Percentiles rank a stretch among this genome's conserved stretches.
Evolutionary conservation across 2,329 filamentous ascomycete species (phyloP).

Genomic region (Penicillium sp.): DNA sequence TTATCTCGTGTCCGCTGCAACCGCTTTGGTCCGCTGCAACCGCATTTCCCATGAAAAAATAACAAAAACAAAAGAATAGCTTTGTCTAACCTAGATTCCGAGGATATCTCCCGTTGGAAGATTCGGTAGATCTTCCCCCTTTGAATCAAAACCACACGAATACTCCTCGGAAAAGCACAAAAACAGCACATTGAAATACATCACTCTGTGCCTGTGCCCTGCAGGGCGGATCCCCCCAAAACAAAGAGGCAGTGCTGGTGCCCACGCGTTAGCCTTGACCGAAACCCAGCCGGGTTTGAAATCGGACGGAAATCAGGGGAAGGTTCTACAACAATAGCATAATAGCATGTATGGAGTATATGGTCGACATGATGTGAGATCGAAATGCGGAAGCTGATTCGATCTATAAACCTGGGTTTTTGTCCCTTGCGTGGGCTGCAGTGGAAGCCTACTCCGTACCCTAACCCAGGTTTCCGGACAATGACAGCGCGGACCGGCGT

Average conservation of each 20-base stretch:
- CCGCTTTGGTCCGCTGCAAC: slow-evolving; percentile 19
- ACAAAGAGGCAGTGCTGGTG: slow-evolving; percentile 3
- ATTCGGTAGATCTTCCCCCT: not conserved
- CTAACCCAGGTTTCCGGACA: not conserved
- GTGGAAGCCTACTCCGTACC: not conserved
- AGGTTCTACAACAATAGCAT: not conserved
- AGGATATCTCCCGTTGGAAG: not conserved
- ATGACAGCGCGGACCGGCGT: slow-evolving; percentile 16
- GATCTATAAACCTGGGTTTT: slow-evolving; percentile 6
- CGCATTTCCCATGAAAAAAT: slow-evolving; percentile 4
- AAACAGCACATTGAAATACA: not conserved
- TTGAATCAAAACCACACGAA: too few species aligned
- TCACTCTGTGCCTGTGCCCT: slow-evolving; percentile 13
- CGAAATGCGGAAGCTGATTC: slow-evolving; percentile 7
- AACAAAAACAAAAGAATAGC: not conserved
- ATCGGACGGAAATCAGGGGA: not conserved
- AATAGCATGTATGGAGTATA: not conserved
- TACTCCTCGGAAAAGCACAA: not conserved
- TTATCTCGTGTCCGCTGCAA: slow-evolving; percentile 20
- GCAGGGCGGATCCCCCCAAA: slow-evolving; percentile 9
- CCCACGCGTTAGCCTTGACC: slow-evolving; percentile 4
- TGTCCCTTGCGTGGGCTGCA: slow-evolving; percentile 16
- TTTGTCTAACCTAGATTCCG: not conserved
- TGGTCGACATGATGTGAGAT: slow-evolving; percentile 12
- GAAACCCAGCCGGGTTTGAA: slow-evolving; percentile 6